Evolutionary conservation across 495 filamentous ascomycete genomes (phyloP).

Genomic region (Neurospora tetraspora): DNA sequence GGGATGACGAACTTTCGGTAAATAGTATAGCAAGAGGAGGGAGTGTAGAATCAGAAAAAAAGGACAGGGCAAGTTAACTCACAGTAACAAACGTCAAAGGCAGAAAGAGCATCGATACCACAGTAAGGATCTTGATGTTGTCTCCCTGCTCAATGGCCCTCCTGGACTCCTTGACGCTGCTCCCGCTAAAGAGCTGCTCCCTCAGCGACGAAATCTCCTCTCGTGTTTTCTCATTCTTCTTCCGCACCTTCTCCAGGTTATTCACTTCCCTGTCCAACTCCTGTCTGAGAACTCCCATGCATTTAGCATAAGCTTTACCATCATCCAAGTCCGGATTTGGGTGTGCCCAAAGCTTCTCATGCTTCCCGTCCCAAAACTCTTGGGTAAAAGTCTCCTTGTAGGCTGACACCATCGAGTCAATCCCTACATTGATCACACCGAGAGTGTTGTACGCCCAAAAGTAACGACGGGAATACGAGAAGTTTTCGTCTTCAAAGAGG

Average conservation of each 20-base stretch:
- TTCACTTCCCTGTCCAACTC: conserved; percentile 20
- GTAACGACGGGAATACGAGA: conserved; percentile 46
- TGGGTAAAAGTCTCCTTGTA: conserved; percentile 40
- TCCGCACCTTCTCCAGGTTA: conserved; percentile 12
- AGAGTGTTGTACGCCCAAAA: conserved; percentile 49
- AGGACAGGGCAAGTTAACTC: not conserved
- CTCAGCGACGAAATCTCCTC: conserved; percentile 21
- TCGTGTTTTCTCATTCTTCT: conserved; percentile 18
- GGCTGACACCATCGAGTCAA: conserved; percentile 39
- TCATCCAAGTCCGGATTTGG: conserved; percentile 4
- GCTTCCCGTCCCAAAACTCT: conserved; percentile 40
- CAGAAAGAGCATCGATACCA: conserved; percentile 32
- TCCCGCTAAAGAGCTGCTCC: conserved; percentile 27
- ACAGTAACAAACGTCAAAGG: conserved; percentile 32
- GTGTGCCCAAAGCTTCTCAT: conserved; percentile 31
- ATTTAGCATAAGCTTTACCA: conserved; percentile 6
- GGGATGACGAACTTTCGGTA: not conserved
- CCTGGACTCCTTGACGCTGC: conserved; percentile 21
- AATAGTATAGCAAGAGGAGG: not conserved
- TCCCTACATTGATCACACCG: conserved; percentile 44
- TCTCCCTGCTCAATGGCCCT: conserved; percentile 27
- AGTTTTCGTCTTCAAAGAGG: conserved; percentile 45
- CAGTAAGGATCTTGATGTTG: conserved; percentile 31
- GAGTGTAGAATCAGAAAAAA: not conserved
- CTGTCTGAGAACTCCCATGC: conserved; percentile 9